Evolutionary conservation across 805 yeast species (phyloP).

Genomic region (Kazachstania viticola): DNA sequence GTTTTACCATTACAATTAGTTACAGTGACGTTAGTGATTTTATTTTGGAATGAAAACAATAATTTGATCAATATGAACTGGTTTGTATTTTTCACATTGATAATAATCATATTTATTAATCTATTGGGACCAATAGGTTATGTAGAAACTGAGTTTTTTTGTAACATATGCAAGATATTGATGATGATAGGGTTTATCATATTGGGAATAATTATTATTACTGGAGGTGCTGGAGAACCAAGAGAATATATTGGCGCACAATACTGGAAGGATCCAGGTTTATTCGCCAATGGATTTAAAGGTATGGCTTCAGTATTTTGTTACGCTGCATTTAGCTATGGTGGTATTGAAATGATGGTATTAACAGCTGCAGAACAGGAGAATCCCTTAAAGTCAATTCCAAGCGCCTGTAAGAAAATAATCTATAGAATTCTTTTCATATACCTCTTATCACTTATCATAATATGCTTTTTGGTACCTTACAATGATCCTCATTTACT

Average conservation of each 20-base stretch:
- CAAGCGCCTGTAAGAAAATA: slow-evolving; percentile 48
- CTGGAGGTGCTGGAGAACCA: slow-evolving; percentile 35
- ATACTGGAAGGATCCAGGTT: slow-evolving; percentile 43
- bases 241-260: slow-evolving; percentile 32
- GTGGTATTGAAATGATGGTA: slow-evolving; percentile 59
- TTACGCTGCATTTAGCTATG: slow-evolving; percentile 63
- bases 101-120: no score
- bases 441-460: slow-evolving; percentile 41
- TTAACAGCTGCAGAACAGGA: slow-evolving; percentile 62
- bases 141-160: slow-evolving; percentile 42
- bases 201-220: slow-evolving; percentile 34
- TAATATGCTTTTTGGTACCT: slow-evolving; percentile 65
- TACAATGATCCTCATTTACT: slow-evolving; percentile 36
- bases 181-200: slow-evolving; percentile 39
- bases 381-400: slow-evolving; percentile 40
- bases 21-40: slow-evolving; percentile 41
- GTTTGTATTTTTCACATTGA: no score
- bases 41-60: slow-evolving; percentile 34
- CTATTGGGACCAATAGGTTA: slow-evolving; percentile 41
- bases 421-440: slow-evolving; percentile 46
- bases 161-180: slow-evolving; percentile 34
- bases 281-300: slow-evolving; percentile 43
- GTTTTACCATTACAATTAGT: slow-evolving; percentile 45
- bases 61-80: no score
- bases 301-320: slow-evolving; percentile 55